Evolutionary conservation across 495 filamentous ascomycete species (phyloP), one percentile per base, ranked within the genome.

Genomic region (Xylaria telfairii): DNA sequence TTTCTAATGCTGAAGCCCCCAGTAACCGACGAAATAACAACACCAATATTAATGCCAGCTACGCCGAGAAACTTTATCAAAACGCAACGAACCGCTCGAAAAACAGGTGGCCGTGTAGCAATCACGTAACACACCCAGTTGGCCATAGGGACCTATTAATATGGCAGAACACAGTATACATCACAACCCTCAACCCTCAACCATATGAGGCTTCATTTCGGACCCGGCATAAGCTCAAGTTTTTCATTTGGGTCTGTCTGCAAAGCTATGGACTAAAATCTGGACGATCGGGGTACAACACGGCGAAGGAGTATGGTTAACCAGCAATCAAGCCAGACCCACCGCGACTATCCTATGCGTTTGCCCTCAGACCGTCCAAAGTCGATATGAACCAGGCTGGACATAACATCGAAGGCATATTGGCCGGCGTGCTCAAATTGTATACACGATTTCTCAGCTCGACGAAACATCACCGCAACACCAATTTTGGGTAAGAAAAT

Each of bases 271-370:
- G 47, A 64, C 37, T 70, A 17, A 46, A 56, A 34, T 53, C 26
- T 54, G 68, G 68, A 70, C 68, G 68, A 70, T 70, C 68, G 21
- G 56, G 59, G 60, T 63, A 70, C 68, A 64, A 70, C 60, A 64
- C 68, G 60, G 47, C 67, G 46, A 69, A 69, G 67, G 46, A 46
- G 47, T 70, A 70, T 69, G 68, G 68, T 39, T 70, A 44, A 70
- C 68, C 59, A 70, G 68, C 68, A 64, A 8, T 54, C 44, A 64
- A 64, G 68, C 68, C 39, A 63, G 68, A 53, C 56, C 68, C 68
- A 70, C 68, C 68, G 59, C 68, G 41, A 62, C 59, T 70, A 70
- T 70, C 68, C 68, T 70, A 53, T 69, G 59, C 60, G 59, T 56
- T 64, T 70, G 60, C 49, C 49, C 67, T 69, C 21, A 34, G 44